Evolutionary conservation across 139 green algal genomes (phyloP).

Genomic region (Tetraselmis chui): DNA sequence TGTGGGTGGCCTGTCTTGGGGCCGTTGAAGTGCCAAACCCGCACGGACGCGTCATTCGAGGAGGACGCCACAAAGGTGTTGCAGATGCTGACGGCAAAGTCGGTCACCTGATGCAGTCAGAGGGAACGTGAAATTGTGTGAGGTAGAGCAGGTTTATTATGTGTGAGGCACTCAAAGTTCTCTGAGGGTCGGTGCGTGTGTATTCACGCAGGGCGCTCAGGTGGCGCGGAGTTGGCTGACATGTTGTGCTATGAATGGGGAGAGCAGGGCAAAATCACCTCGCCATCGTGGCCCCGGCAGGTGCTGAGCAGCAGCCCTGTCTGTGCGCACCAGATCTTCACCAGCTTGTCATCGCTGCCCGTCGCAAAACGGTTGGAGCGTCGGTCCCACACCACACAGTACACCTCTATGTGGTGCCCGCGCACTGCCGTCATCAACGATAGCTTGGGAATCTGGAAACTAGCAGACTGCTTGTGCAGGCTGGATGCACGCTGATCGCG

Average conservation of each 20-base stretch:
- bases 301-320: constrained; percentile 52
- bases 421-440: constrained; percentile 50
- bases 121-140: too few species aligned
- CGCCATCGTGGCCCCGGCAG: constrained; percentile 48
- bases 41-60: constrained; percentile 44
- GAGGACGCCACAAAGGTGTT: constrained; percentile 47
- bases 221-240: too few species aligned
- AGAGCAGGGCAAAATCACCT: not conserved
- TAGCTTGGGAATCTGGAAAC: constrained; percentile 9
- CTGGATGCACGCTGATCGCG: not conserved
- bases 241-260: not conserved
- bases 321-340: constrained; percentile 70
- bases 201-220: too few species aligned
- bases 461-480: not conserved
- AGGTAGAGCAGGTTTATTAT: too few species aligned
- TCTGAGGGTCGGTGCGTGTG: too few species aligned
- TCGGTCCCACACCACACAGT: constrained; percentile 59
- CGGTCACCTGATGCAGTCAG: constrained; percentile 67
- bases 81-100: constrained; percentile 51
- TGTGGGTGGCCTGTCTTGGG: constrained; percentile 9
- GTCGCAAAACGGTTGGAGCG: constrained; percentile 53
- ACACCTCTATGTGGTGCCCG: constrained; percentile 63
- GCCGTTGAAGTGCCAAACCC: constrained; percentile 53
- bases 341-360: constrained; percentile 69
- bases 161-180: too few species aligned